Conservation (phyloP, 2,329 filamentous ascomycete genomes). For the Colletotrichum shisoi region DNA sequence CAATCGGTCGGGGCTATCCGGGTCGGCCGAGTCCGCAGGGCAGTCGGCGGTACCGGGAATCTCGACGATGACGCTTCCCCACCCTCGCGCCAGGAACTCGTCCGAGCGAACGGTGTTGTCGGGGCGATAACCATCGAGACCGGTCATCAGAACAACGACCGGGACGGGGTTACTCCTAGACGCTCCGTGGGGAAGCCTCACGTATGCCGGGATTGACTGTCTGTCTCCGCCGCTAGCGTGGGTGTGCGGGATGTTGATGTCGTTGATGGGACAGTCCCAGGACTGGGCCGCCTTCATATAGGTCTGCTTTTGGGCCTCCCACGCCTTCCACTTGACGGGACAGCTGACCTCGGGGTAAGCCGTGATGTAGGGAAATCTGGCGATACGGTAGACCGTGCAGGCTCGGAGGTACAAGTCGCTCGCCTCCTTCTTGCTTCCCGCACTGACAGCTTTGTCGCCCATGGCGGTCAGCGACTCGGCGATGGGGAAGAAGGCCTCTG, state of each 20-base stretch:
- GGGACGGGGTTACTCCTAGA: conserved; percentile 48
- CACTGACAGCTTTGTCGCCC: conserved; percentile 60
- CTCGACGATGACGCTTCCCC: conserved; percentile 69
- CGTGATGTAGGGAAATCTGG: conserved; percentile 70
- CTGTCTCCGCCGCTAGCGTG: conserved; percentile 61
- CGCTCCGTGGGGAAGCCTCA: conserved; percentile 61
- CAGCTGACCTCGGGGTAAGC: conserved; percentile 51
- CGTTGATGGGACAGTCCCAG: conserved; percentile 67
- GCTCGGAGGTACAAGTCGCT: conserved; percentile 73
- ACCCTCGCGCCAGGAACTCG: conserved; percentile 69
- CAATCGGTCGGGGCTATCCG: conserved; percentile 65
- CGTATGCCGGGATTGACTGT: conserved; percentile 67
- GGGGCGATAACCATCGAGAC: conserved; percentile 69
- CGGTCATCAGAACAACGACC: conserved; percentile 65
- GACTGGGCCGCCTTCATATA: conserved; percentile 64
- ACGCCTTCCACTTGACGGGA: conserved; percentile 66
- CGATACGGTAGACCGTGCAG: conserved; percentile 76
- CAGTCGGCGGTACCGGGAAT: conserved; percentile 64
- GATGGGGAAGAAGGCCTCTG: conserved; percentile 67
- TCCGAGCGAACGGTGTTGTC: conserved; percentile 69
- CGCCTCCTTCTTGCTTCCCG: conserved; percentile 61
- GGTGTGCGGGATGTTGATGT: conserved; percentile 68
- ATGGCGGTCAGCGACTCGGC: conserved; percentile 64
- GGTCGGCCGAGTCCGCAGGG: conserved; percentile 68
- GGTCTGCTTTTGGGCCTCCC: conserved; percentile 69